Evolutionary conservation across 2,329 filamentous ascomycete genomes (phyloP).

Genomic region (Alternaria burnsii): DNA sequence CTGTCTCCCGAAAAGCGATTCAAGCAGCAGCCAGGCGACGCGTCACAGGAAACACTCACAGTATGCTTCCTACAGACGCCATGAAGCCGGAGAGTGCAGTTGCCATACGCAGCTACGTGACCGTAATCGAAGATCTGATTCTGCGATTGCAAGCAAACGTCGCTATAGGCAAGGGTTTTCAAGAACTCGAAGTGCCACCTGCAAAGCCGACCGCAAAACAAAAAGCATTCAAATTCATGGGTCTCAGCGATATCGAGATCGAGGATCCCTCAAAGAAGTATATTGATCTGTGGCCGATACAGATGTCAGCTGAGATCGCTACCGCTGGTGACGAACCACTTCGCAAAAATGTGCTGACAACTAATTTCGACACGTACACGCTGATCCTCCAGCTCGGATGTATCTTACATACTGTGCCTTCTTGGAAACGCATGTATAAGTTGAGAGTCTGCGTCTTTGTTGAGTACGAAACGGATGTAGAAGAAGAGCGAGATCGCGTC

Average conservation of each 20-base stretch:
- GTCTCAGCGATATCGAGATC: conserved; percentile 49
- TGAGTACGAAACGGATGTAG: conserved; percentile 84
- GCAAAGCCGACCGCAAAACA: conserved; percentile 43
- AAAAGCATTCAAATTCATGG: conserved; percentile 34
- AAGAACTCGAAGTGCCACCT: conserved; percentile 74
- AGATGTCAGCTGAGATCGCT: conserved; percentile 86
- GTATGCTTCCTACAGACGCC: conserved; percentile 71
- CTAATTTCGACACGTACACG: conserved; percentile 90
- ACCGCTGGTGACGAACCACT: conserved; percentile 56
- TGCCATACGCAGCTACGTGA: conserved; percentile 77
- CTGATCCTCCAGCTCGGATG: conserved; percentile 88
- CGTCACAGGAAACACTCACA: conserved; percentile 62
- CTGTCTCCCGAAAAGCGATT: conserved; percentile 46
- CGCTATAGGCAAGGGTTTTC: conserved; percentile 83
- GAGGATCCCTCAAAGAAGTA: conserved; percentile 74
- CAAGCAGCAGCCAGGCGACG: conserved; percentile 52
- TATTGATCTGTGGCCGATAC: conserved; percentile 90
- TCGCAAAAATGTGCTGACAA: conserved; percentile 74
- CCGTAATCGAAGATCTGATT: conserved; percentile 82
- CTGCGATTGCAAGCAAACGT: conserved; percentile 83
- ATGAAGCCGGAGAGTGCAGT: conserved; percentile 75
- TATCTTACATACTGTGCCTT: conserved; percentile 81
- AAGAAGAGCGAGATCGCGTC: conserved; percentile 78
- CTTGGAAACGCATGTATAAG: conserved; percentile 77
- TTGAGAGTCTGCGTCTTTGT: conserved; percentile 86